Evolutionary conservation across 768 basidiomycete species (phyloP).

Genomic region (Lactarius evosmus): DNA sequence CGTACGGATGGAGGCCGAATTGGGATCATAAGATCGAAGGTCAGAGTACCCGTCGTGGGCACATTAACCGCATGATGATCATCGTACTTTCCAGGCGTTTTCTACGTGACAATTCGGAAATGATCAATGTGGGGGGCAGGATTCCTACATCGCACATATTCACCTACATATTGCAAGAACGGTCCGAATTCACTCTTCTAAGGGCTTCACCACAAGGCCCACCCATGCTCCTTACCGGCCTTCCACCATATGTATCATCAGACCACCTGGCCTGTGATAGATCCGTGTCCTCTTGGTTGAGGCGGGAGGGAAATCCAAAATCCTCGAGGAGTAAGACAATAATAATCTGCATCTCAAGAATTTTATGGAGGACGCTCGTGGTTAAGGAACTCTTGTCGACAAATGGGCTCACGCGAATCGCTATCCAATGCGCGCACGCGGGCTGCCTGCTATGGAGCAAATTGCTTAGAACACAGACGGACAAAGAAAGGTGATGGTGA

Average conservation of each 20-base stretch:
- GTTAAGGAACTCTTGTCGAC: not conserved
- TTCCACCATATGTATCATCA: constrained; percentile 7
- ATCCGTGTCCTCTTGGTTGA: constrained; percentile 7
- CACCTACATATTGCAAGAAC: too few relatives aligned
- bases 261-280: constrained; percentile 1
- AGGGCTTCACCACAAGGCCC: constrained; percentile 2
- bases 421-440: constrained; percentile 7
- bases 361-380: not conserved
- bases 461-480: not conserved
- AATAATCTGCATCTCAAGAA: constrained; percentile 9
- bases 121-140: too few relatives aligned
- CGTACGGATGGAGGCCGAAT: too few relatives aligned
- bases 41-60: too few relatives aligned
- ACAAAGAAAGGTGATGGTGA: not conserved
- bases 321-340: constrained; percentile 1
- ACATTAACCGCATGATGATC: too few relatives aligned
- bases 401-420: constrained; percentile 6
- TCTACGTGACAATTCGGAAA: too few relatives aligned
- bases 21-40: too few relatives aligned
- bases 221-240: not conserved
- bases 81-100: too few relatives aligned
- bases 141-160: too few relatives aligned
- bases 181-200: not conserved
- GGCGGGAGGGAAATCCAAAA: constrained; percentile 13
- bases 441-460: not conserved